Percentiles rank a stretch among this genome's conserved stretches.
These are phyloP conservation scores for Liquidambar formosana DNA, from an alignment of 164 flowering plant species.

Conservation along the genomic window DNA sequence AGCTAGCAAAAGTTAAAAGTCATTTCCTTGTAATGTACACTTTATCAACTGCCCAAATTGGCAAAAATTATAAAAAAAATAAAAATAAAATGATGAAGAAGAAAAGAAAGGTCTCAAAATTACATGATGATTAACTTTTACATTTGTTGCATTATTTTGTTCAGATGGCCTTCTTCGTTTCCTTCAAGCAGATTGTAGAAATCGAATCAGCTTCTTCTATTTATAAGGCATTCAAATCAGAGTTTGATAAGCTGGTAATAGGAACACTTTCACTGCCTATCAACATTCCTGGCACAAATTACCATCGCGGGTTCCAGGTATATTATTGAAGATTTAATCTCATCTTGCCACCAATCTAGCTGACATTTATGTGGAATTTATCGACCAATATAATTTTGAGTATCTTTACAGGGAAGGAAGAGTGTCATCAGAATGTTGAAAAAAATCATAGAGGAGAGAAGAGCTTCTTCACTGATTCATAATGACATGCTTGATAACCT, in stretches of 20 bases:
- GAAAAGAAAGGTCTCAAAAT: no score
- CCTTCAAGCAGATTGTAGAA: constrained; percentile 77
- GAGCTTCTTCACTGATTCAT: constrained; percentile 34
- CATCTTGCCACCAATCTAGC: background rate
- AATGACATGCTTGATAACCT: constrained; percentile 52
- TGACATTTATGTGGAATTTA: no score
- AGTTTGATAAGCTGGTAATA: constrained; percentile 76
- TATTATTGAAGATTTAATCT: background rate
- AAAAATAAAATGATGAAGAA: no score
- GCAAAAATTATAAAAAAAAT: no score
- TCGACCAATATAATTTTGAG: background rate
- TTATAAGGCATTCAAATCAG: constrained; percentile 57
- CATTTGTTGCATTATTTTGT: constrained; percentile 3
- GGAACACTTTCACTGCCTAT: constrained; percentile 92
- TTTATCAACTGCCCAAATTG: no score
- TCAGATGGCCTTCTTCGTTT: constrained; percentile 88
- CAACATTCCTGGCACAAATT: constrained; percentile 88
- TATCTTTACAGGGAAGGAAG: constrained; percentile 46
- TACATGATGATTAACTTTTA: background rate
- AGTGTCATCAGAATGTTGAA: constrained; percentile 36
- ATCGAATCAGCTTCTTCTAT: constrained; percentile 41
- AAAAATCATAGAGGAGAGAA: constrained; percentile 46
- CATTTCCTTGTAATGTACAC: no score
- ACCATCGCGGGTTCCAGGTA: constrained; percentile 75
- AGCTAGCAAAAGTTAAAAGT: no score